Evolutionary conservation across 177 flowering plant species (phyloP).

Genomic region (Vitis hybrid): DNA sequence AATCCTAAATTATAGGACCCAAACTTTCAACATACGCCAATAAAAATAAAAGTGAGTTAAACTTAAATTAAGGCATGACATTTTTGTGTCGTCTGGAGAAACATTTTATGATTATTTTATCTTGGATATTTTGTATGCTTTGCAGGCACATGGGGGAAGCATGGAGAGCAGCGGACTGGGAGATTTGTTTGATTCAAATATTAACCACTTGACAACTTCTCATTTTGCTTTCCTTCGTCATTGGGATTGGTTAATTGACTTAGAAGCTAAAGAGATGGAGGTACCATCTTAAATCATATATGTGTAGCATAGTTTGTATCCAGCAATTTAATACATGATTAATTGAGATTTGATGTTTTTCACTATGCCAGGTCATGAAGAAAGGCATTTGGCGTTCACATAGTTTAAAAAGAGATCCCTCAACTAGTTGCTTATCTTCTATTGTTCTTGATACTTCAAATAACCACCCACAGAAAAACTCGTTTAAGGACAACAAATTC

Average conservation of each 20-base stretch:
- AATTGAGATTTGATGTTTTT: constrained; percentile 4
- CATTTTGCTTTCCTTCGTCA: constrained; percentile 66
- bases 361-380: constrained; percentile 48
- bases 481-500: constrained; percentile 44
- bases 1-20: too few species aligned
- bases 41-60: too few species aligned
- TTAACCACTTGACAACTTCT: constrained; percentile 56
- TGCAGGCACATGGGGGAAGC: constrained; percentile 81
- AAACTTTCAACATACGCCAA: too few species aligned
- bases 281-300: constrained; percentile 21
- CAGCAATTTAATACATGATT: background rate
- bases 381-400: constrained; percentile 50
- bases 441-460: constrained; percentile 65
- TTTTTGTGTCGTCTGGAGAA: too few species aligned
- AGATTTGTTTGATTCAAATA: constrained; percentile 58
- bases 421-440: constrained; percentile 47
- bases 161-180: constrained; percentile 81
- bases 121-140: constrained; percentile 5
- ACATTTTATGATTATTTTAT: background rate
- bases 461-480: constrained; percentile 28
- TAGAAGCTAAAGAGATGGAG: constrained; percentile 83
- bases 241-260: constrained; percentile 89
- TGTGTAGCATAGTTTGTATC: too few species aligned
- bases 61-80: too few species aligned
- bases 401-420: constrained; percentile 29